A percentile compares a stretch with the other conserved stretches of the same genome.
These are phyloP conservation scores for Primulina huaijiensis DNA, from an alignment of 257 asterid genomes.

Conservation along the genomic window DNA sequence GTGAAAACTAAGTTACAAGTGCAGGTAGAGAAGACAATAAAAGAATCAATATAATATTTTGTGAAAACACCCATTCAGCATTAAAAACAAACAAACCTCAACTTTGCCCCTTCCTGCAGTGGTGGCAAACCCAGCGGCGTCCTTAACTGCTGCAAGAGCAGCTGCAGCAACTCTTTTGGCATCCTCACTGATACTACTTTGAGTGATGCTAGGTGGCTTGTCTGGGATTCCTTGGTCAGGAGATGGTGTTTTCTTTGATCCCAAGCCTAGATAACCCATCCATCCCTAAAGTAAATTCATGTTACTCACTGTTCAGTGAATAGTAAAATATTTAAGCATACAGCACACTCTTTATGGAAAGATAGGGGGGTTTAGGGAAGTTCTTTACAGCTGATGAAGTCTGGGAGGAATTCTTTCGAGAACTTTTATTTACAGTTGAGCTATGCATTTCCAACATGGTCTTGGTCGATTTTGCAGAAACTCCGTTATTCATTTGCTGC, in stretches of 20 bases:
- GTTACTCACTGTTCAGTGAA: slow-evolving; percentile 16
- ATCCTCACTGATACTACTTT: slow-evolving; percentile 49
- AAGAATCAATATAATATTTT: not conserved
- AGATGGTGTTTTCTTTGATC: slow-evolving; percentile 51
- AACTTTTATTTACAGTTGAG: slow-evolving; percentile 33
- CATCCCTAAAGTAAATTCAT: slow-evolving; percentile 50
- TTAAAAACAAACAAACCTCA: slow-evolving; percentile 47
- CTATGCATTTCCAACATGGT: slow-evolving; percentile 45
- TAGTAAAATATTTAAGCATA: slow-evolving; percentile 14
- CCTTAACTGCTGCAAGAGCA: slow-evolving; percentile 87
- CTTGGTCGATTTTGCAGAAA: slow-evolving; percentile 55
- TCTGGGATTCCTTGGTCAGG: slow-evolving; percentile 36
- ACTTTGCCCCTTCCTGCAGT: slow-evolving; percentile 67
- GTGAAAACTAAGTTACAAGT: not conserved
- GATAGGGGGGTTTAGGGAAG: slow-evolving; percentile 22
- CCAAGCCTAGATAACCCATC: slow-evolving; percentile 75
- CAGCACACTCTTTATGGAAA: not conserved
- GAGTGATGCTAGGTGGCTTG: slow-evolving; percentile 28
- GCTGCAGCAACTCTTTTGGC: slow-evolving; percentile 84
- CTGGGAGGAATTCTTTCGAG: slow-evolving; percentile 36
- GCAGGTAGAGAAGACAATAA: not conserved
- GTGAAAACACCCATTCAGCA: slow-evolving; percentile 6
- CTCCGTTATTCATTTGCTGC: slow-evolving; percentile 94
- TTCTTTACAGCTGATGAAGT: slow-evolving; percentile 45
- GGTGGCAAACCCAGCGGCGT: slow-evolving; percentile 52